These are phyloP conservation scores for Echites panduratus DNA, from an alignment of 257 asterid species.

Conservation along the genomic window DNA sequence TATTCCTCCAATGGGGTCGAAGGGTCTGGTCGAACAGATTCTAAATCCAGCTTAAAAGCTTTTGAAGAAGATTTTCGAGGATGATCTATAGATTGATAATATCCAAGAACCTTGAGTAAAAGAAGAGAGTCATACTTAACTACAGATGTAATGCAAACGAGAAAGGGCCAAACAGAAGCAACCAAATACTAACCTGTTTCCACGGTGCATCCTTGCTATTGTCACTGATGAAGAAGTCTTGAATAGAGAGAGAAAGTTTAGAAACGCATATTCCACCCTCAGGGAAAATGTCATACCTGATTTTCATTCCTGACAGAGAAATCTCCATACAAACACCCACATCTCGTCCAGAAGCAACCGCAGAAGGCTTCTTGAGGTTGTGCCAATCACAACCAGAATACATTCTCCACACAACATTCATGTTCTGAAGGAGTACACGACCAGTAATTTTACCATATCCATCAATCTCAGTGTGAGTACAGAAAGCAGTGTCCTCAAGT, in stretches of 20 bases:
- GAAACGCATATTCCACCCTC: constrained; percentile 70
- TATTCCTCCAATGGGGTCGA: constrained; percentile 78
- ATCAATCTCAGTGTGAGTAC: constrained; percentile 39
- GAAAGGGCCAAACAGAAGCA: constrained; percentile 1
- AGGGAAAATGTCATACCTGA: constrained; percentile 61
- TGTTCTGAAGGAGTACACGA: constrained; percentile 52
- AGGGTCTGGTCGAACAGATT: constrained; percentile 92
- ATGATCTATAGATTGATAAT: constrained; percentile 67
- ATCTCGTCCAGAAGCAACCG: constrained; percentile 49
- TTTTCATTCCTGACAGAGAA: constrained; percentile 55
- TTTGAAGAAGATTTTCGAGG: constrained; percentile 70
- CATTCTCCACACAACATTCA: constrained; percentile 83
- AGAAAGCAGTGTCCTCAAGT: constrained; percentile 40
- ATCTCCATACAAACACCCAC: constrained; percentile 57
- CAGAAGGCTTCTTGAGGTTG: constrained; percentile 36
- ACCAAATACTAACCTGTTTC: constrained; percentile 61
- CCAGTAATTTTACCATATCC: constrained; percentile 56
- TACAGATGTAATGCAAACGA: constrained; percentile 1
- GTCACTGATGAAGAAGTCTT: constrained; percentile 63
- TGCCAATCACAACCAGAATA: constrained; percentile 87
- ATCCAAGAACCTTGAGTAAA: constrained; percentile 59
- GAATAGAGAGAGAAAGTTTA: constrained; percentile 49
- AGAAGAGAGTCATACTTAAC: constrained; percentile 4
- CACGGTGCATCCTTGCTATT: constrained; percentile 83
- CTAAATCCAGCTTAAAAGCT: constrained; percentile 72